Evolutionary conservation across 2,329 filamentous ascomycete species (phyloP).

Genomic region (Fusarium luffae): DNA sequence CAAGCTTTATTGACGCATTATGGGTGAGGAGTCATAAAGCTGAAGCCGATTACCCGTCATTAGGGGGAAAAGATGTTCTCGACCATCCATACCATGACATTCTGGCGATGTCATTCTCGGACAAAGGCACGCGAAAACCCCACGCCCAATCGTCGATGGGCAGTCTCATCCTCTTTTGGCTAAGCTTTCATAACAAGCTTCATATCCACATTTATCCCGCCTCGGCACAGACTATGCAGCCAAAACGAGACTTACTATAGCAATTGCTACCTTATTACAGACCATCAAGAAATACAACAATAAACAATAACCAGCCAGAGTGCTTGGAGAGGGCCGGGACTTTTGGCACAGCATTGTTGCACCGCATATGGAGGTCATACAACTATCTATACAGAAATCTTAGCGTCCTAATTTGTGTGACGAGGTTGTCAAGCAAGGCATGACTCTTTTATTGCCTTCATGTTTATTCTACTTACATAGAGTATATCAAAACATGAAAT

Average conservation of each 20-base stretch:
- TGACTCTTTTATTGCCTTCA: background rate
- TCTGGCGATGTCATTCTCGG: background rate
- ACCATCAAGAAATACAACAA: background rate
- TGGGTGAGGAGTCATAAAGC: background rate
- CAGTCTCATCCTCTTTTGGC: conserved; percentile 26
- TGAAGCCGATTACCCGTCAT: conserved; percentile 35
- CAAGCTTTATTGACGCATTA: background rate
- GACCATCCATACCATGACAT: conserved; percentile 4
- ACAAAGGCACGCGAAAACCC: background rate
- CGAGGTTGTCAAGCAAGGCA: background rate
- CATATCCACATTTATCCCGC: conserved; percentile 33
- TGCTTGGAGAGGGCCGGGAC: background rate
- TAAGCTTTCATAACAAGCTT: conserved; percentile 39
- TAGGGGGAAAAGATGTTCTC: conserved; percentile 8
- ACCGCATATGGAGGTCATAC: background rate
- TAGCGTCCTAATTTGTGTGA: background rate
- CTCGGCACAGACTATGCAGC: conserved; percentile 5
- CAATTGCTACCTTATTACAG: too few species aligned
- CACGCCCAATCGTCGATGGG: conserved; percentile 35
- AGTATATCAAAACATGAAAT: background rate
- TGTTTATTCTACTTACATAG: background rate
- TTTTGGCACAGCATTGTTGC: background rate
- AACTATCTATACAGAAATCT: background rate
- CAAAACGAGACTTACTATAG: background rate
- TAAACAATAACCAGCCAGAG: background rate